Evolutionary conservation across 345 rosid genomes (phyloP), one percentile per base, ranked within the genome.

Genomic region (Salix purpurea): DNA sequence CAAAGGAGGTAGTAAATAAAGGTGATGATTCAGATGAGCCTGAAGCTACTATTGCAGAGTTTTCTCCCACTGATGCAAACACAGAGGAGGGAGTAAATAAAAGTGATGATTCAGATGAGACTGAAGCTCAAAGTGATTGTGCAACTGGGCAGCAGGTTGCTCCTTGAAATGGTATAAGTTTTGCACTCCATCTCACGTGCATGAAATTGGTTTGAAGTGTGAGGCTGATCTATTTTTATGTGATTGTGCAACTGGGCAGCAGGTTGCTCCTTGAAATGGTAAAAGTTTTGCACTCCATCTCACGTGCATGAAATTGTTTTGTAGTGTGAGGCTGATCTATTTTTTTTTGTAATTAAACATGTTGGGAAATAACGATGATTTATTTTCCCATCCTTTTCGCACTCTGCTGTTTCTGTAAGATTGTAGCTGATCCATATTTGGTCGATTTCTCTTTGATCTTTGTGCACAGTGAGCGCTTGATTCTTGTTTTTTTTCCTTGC

Each of bases 261-360:
- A 58, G 74, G 74, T 39, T 28, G 78, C 72, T 16, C 70, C 78
- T 71, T 77, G 28, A 74, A 67, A 72, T 67, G 81, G 48, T 56
- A 28, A 65, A 54, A 14, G 30, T 21, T 24, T 34, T 30, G 48
- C 16, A 16, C 60, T 66, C 11, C 13, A 40, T 26, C 18, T 46
- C 16, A 46, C 52, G 19, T 12, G 4, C 5, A 46, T 46, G 52
- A 12, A 44, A 46, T 46, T 13, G 18, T 46, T 46, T 14, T 46
- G 52, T 13, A 46, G 16, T 46, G 52, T 46, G 18, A 46, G 52
- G 16, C 52, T 46, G 52, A 14, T 58, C 24, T 36, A 40, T 24
- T 32, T 69, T 77, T 77, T 34, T 34, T 34, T 36, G 71, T 69
- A 69, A 75, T 23, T 67, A 71, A 73, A 28, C 36, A 69, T 79